phyloP scores from a whole-genome alignment of 2,329 filamentous ascomycete species.

The Neofusicoccum cordaticola region DNA sequence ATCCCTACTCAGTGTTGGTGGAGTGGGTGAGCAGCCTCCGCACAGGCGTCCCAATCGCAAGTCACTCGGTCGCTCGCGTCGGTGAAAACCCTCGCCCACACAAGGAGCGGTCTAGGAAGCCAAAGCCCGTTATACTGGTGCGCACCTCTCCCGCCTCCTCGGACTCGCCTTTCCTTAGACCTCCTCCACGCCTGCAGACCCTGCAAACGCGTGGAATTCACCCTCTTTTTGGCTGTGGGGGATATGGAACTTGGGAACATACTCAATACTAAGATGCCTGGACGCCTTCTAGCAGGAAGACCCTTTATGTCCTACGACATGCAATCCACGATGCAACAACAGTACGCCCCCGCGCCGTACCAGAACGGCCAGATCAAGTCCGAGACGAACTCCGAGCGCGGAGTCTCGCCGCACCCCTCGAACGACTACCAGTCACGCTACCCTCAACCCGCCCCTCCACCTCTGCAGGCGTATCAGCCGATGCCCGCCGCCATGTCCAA shows the following conservation, averaged over 20 bases:
- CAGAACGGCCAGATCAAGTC: slow-evolving; percentile 53
- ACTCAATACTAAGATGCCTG: slow-evolving; percentile 43
- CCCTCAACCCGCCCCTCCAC: slow-evolving; percentile 56
- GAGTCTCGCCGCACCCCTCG: slow-evolving; percentile 54
- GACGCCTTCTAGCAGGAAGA: slow-evolving; percentile 34
- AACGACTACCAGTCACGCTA: slow-evolving; percentile 54
- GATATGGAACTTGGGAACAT: slow-evolving; percentile 42
- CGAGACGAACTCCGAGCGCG: slow-evolving; percentile 59
- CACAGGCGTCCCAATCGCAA: slow-evolving; percentile 3
- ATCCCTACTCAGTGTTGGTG: slow-evolving; percentile 9
- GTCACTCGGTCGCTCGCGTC: slow-evolving; percentile 8
- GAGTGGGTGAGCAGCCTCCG: slow-evolving; percentile 1
- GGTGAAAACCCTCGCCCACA: slow-evolving; percentile 3
- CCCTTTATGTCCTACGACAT: slow-evolving; percentile 33
- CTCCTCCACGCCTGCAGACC: slow-evolving; percentile 12
- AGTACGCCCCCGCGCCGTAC: slow-evolving; percentile 48
- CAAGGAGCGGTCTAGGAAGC: slow-evolving; percentile 18
- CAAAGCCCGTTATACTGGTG: slow-evolving; percentile 17
- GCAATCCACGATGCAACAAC: slow-evolving; percentile 43
- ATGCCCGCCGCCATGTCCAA: slow-evolving; percentile 51
- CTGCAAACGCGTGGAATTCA: slow-evolving; percentile 17
- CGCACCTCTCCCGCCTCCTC: slow-evolving; percentile 19
- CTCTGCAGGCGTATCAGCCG: slow-evolving; percentile 46
- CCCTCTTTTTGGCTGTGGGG: slow-evolving; percentile 21
- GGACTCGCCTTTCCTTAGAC: slow-evolving; percentile 17